Evolutionary conservation across 371 early-diverging fungal species (phyloP).

Genomic region (Mortierella sp.): DNA sequence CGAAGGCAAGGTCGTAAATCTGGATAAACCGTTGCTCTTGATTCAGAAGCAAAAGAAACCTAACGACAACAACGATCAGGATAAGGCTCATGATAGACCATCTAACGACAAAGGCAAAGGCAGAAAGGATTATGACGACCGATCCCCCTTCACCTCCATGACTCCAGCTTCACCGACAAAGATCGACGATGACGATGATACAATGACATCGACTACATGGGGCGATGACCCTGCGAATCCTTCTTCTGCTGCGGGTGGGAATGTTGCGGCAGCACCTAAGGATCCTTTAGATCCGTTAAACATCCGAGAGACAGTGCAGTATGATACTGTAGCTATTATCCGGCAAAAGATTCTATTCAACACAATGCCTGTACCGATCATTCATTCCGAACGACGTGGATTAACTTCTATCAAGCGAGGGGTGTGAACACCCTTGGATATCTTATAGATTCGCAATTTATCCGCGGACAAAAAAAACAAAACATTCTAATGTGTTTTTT

Average conservation of each 20-base stretch:
- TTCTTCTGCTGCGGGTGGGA: neutral
- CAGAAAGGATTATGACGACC: slow-evolving; percentile 7
- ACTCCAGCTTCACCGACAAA: slow-evolving; percentile 10
- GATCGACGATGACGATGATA: slow-evolving; percentile 29
- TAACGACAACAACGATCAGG: neutral
- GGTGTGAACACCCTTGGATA: too few species aligned
- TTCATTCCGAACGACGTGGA: slow-evolving; percentile 49
- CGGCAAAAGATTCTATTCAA: slow-evolving; percentile 55
- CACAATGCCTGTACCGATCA: slow-evolving; percentile 49
- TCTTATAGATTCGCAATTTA: too few species aligned
- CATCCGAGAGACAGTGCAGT: slow-evolving; percentile 18
- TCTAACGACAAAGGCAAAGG: slow-evolving; percentile 6
- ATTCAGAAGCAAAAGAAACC: slow-evolving; percentile 39
- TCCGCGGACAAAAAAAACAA: neutral
- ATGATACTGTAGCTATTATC: slow-evolving; percentile 49
- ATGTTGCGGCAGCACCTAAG: too few species aligned
- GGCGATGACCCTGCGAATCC: neutral
- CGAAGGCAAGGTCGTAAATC: slow-evolving; percentile 44
- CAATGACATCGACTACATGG: slow-evolving; percentile 23
- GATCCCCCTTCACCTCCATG: neutral
- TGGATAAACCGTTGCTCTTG: slow-evolving; percentile 39
- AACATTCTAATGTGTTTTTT: too few species aligned
- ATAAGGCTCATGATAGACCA: neutral
- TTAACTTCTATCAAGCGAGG: slow-evolving; percentile 50
- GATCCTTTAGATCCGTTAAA: slow-evolving; percentile 32